These are phyloP conservation scores for Penicillium sp. DNA, from an alignment of 2,329 filamentous ascomycete genomes.

Conservation along the genomic window DNA sequence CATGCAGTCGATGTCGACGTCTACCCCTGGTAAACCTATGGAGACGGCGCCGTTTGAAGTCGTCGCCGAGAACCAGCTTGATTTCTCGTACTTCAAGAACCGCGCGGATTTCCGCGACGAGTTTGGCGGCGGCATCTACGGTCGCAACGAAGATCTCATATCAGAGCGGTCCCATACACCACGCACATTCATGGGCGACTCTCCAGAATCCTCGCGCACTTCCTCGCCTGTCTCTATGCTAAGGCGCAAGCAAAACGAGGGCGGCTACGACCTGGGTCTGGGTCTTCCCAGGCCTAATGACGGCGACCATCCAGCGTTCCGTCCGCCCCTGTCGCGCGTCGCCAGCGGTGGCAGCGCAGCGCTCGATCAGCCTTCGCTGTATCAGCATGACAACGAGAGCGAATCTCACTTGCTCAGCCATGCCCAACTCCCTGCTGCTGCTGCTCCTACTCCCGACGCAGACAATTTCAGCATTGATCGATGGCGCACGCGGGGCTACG, in stretches of 20 bases:
- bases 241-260: slow-evolving; percentile 23
- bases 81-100: slow-evolving; percentile 90
- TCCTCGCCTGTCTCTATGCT: slow-evolving; percentile 36
- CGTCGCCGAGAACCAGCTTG: slow-evolving; percentile 78
- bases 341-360: slow-evolving; percentile 18
- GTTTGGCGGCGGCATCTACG: slow-evolving; percentile 67
- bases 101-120: slow-evolving; percentile 82
- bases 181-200: slow-evolving; percentile 31
- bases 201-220: slow-evolving; percentile 37
- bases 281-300: slow-evolving; percentile 17
- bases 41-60: slow-evolving; percentile 75
- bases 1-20: slow-evolving; percentile 70
- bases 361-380: slow-evolving; percentile 21
- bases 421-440: slow-evolving; percentile 28
- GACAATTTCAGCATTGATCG: slow-evolving; percentile 25
- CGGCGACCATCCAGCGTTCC: slow-evolving; percentile 35
- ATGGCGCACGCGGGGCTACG: slow-evolving; percentile 36
- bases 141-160: slow-evolving; percentile 43
- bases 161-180: slow-evolving; percentile 44
- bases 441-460: slow-evolving; percentile 13
- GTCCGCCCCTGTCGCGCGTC: slow-evolving; percentile 23
- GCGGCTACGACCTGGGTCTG: slow-evolving; percentile 19
- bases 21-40: slow-evolving; percentile 53
- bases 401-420: slow-evolving; percentile 35
- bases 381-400: slow-evolving; percentile 37